A percentile compares a stretch with the other conserved stretches of the same genome.
phyloP scores from a whole-genome alignment of 495 filamentous ascomycete species.

The Jackrogersella minutella region DNA sequence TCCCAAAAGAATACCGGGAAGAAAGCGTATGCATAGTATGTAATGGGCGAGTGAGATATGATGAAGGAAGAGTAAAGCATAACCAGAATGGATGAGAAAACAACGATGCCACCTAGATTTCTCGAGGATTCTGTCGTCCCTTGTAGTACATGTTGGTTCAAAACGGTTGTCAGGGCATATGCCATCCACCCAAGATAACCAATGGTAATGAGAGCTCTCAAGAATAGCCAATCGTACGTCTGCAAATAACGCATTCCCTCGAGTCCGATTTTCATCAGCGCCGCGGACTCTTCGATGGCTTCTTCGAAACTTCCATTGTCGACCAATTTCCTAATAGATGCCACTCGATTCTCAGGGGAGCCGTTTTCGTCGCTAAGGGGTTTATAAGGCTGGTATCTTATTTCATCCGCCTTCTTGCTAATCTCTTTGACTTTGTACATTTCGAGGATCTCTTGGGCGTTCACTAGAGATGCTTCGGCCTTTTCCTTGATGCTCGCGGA shows the following conservation, averaged over 20 bases:
- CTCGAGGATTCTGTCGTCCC: conserved; percentile 72
- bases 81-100: conserved; percentile 79
- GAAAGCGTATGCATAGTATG: conserved; percentile 91
- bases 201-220: conserved; percentile 88
- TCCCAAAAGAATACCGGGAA: conserved; percentile 98
- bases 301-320: conserved; percentile 69
- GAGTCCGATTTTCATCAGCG: conserved; percentile 77
- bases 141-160: conserved; percentile 88
- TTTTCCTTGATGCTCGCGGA: conserved; percentile 75
- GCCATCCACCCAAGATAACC: conserved; percentile 98
- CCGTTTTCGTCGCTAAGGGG: conserved; percentile 64
- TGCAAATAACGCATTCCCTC: conserved; percentile 93
- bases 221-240: conserved; percentile 96
- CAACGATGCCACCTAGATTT: conserved; percentile 63
- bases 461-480: conserved; percentile 84
- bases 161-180: conserved; percentile 89
- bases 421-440: conserved; percentile 97
- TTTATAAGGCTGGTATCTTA: conserved; percentile 78
- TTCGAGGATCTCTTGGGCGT: conserved; percentile 88
- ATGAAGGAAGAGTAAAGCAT: conserved; percentile 79
- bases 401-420: conserved; percentile 74
- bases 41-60: conserved; percentile 78
- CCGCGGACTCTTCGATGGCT: conserved; percentile 77
- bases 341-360: conserved; percentile 71
- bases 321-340: conserved; percentile 72